Evolutionary conservation across 1,139 yeast species (phyloP), one percentile per base, ranked within the genome.

Genomic region (Diutina mesorugosa): DNA sequence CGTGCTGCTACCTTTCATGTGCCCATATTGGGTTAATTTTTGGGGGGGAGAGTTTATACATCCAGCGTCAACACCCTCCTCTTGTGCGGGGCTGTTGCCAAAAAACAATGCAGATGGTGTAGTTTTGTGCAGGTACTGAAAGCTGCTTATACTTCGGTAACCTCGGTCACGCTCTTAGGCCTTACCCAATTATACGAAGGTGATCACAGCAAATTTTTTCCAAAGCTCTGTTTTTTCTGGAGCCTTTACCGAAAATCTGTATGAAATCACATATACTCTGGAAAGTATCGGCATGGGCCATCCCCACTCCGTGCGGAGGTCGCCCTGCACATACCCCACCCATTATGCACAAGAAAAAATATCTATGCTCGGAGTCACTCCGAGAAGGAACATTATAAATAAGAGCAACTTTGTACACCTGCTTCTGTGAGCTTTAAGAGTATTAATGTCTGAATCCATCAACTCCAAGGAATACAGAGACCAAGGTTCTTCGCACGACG

Each of bases 381-480:
- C 41, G 41, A 35, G 41, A 35, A 10, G 14, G 41, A n/a, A 35
- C 41, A 35, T 35, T 35, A 35, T 35, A 35, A 35, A 35, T 35
- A 35, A 35, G 41, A 35, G 41, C 41, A 35, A 35, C 41, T 12
- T 14, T 35, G 14, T 9, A 10, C 41, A 12, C 14, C 14, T 35
- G 41, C 41, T n/a, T 10, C 41, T 35, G 41, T 1, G 41, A 35
- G 41, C n/a, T 35, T 35, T 16, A 35, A 35, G 4, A 35, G 41
- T 9, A 9, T 10, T 29, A 50, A 50, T 50, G 53, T 50, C 53
- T 16, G 53, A 50, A 50, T 50, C 53, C 41, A 30, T 50, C 45
- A 32, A 30, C 45, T 50, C 53, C 7, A 38, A 50, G 26, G 41
- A 30, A 9, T n/a, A 18, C 45, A 50, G 32, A 21, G 53, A 50